Conservation (phyloP, 2,329 filamentous ascomycete species). For the Venturia nashicola region DNA sequence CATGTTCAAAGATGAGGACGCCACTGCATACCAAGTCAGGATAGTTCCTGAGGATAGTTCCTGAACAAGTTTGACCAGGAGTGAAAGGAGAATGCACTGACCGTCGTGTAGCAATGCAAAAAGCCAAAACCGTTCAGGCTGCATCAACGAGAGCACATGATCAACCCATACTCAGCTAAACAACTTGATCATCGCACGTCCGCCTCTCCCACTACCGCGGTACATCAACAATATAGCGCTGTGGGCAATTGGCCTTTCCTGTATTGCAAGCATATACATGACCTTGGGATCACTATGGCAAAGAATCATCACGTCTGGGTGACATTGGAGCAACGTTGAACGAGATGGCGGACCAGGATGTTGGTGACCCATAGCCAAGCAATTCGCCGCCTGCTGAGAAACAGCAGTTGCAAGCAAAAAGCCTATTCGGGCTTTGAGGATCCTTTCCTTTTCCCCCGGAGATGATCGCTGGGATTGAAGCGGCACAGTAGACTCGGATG, state of each 20-base stretch:
- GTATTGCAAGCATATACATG: constrained; percentile 58
- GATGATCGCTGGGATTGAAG: neutral
- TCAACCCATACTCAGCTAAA: constrained; percentile 39
- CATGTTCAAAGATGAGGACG: neutral
- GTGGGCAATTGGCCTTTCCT: constrained; percentile 55
- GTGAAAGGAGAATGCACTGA: neutral
- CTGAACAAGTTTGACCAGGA: neutral
- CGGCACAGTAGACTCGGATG: neutral
- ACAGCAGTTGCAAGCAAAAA: too few species aligned
- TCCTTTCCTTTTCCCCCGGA: neutral
- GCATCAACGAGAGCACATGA: neutral
- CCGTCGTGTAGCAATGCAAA: neutral
- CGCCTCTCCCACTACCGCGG: constrained; percentile 56
- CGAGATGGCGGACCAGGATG: neutral
- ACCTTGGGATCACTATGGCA: constrained; percentile 57
- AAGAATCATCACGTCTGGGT: constrained; percentile 29
- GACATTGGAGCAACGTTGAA: neutral
- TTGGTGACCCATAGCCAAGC: neutral
- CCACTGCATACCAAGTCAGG: neutral
- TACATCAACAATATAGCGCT: constrained; percentile 41
- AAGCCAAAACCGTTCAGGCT: neutral
- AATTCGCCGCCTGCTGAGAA: too few species aligned
- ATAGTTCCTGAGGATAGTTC: neutral
- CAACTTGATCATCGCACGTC: constrained; percentile 52
- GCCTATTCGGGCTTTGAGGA: neutral